Conservation (phyloP, 2,329 filamentous ascomycete genomes). For the Ustilaginoidea virens region DNA sequence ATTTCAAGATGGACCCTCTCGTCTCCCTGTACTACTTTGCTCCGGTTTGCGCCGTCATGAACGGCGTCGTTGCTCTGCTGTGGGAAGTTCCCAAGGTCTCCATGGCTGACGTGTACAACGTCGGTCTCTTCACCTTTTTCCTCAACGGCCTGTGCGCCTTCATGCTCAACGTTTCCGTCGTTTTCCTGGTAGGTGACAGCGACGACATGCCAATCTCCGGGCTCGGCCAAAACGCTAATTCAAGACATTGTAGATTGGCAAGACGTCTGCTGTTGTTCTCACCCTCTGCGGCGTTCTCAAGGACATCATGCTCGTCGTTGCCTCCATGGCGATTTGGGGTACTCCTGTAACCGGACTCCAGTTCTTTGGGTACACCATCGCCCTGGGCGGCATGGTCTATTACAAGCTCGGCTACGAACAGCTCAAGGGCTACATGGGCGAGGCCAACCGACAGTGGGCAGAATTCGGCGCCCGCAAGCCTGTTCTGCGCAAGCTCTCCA, state of each 20-base stretch:
- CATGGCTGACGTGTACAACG: constrained; percentile 55
- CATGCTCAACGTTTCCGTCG: constrained; percentile 69
- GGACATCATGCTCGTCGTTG: constrained; percentile 68
- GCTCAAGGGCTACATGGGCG: constrained; percentile 62
- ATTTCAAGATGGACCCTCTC: constrained; percentile 86
- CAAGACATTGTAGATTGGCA: constrained; percentile 50
- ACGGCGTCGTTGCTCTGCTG: constrained; percentile 55
- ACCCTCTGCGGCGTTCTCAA: constrained; percentile 80
- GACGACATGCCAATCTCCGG: no score
- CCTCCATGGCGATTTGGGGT: constrained; percentile 70
- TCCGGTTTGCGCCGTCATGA: constrained; percentile 70
- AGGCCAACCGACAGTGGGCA: constrained; percentile 64
- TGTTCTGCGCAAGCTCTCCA: constrained; percentile 59
- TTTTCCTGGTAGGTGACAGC: constrained; percentile 57
- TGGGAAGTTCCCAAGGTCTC: constrained; percentile 58
- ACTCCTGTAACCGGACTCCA: constrained; percentile 61
- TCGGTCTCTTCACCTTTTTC: constrained; percentile 58
- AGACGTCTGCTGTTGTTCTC: constrained; percentile 72
- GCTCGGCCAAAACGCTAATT: background rate
- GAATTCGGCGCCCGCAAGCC: constrained; percentile 72
- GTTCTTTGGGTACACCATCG: constrained; percentile 72
- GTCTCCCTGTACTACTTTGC: constrained; percentile 87
- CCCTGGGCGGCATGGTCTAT: constrained; percentile 60
- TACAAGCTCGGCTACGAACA: constrained; percentile 78
- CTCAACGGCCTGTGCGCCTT: constrained; percentile 68